phyloP scores from a whole-genome alignment of 495 filamentous ascomycete genomes.

The Aspergillus baeticus region DNA sequence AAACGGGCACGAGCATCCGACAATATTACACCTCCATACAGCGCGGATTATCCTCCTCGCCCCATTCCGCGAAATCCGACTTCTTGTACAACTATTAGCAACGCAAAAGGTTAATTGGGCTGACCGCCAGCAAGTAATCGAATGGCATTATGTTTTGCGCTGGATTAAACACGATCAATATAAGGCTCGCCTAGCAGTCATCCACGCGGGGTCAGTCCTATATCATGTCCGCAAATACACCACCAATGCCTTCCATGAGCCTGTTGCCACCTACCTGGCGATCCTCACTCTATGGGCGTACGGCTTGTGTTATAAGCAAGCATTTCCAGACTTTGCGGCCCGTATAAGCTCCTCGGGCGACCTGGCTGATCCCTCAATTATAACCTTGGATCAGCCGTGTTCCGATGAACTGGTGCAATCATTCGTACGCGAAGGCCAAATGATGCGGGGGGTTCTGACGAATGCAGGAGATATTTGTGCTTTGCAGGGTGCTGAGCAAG shows the following conservation, averaged over 20 bases:
- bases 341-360: slow-evolving; percentile 10
- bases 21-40: slow-evolving; percentile 51
- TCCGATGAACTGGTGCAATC: slow-evolving; percentile 55
- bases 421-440: slow-evolving; percentile 48
- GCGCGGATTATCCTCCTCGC: slow-evolving; percentile 41
- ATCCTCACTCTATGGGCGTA: slow-evolving; percentile 55
- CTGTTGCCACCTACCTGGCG: slow-evolving; percentile 45
- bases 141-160: slow-evolving; percentile 45
- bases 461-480: slow-evolving; percentile 52
- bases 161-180: slow-evolving; percentile 54
- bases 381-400: slow-evolving; percentile 51
- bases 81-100: slow-evolving; percentile 32
- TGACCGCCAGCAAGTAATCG: slow-evolving; percentile 33
- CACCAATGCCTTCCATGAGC: slow-evolving; percentile 49
- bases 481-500: slow-evolving; percentile 38
- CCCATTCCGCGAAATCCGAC: slow-evolving; percentile 41
- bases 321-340: slow-evolving; percentile 9
- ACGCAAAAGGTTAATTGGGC: slow-evolving; percentile 31
- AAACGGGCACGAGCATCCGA: slow-evolving; percentile 50
- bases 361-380: slow-evolving; percentile 28
- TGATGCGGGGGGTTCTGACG: slow-evolving; percentile 46
- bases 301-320: slow-evolving; percentile 31
- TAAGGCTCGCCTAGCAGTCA: slow-evolving; percentile 54
- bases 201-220: slow-evolving; percentile 50
- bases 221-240: slow-evolving; percentile 52